phyloP scores from a whole-genome alignment of 163 green algal genomes.

The Chlorella variabilis region DNA sequence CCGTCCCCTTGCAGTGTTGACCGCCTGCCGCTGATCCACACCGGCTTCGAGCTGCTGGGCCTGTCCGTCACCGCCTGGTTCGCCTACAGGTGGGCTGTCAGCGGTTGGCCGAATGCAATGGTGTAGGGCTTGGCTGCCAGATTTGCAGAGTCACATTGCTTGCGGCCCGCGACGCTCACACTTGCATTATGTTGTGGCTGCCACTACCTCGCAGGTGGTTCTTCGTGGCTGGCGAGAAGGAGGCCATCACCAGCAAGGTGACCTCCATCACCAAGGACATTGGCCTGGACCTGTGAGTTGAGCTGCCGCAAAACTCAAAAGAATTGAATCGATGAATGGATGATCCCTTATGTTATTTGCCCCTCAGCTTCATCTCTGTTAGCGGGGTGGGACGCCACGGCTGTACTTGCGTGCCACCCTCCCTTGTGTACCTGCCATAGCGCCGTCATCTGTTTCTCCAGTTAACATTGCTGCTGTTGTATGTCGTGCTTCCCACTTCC shows the following conservation, averaged over 20 bases:
- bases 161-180: no score
- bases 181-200: no score
- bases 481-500: not conserved
- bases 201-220: constrained; percentile 15
- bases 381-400: no score
- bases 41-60: not conserved
- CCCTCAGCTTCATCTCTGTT: no score
- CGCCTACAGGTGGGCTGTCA: constrained; percentile 47
- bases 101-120: not conserved
- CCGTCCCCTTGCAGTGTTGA: constrained; percentile 14
- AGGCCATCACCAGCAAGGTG: constrained; percentile 20
- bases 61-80: constrained; percentile 54
- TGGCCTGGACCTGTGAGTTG: constrained; percentile 26
- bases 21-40: constrained; percentile 49
- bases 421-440: no score
- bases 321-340: not conserved
- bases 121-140: not conserved
- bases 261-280: not conserved
- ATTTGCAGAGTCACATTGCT: no score
- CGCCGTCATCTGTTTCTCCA: no score
- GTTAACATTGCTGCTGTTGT: no score
- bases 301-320: not conserved
- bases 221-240: constrained; percentile 30
- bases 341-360: not conserved
- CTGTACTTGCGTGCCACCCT: no score